Conservation (phyloP, 371 early-diverging fungal genomes). For the Rhizopus sp. region DNA sequence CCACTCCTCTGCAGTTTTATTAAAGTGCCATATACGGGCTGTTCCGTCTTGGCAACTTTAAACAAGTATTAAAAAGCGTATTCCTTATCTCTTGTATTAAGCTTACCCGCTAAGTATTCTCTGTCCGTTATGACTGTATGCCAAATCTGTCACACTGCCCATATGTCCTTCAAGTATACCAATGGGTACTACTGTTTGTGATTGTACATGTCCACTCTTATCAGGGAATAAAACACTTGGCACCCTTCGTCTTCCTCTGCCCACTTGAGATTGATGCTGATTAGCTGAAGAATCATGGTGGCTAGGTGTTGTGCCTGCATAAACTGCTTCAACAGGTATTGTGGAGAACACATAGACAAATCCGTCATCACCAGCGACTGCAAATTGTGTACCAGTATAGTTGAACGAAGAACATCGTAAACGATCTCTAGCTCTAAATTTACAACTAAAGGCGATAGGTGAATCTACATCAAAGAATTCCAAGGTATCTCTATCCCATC, state of each 20-base stretch:
- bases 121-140: conserved; percentile 74
- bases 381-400: conserved; percentile 78
- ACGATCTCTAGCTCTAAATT: conserved; percentile 61
- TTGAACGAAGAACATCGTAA: conserved; percentile 76
- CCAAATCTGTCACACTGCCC: conserved; percentile 75
- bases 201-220: conserved; percentile 38
- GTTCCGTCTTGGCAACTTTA: conserved; percentile 52
- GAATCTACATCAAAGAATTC: conserved; percentile 52
- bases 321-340: conserved; percentile 31
- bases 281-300: conserved; percentile 3
- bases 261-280: neutral
- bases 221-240: conserved; percentile 43
- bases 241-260: conserved; percentile 30
- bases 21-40: conserved; percentile 50
- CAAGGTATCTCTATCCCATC: conserved; percentile 65
- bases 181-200: conserved; percentile 60
- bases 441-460: conserved; percentile 68
- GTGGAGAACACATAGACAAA: conserved; percentile 74
- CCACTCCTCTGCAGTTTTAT: conserved; percentile 36
- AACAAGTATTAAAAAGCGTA: neutral
- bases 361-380: conserved; percentile 82
- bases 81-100: conserved; percentile 7
- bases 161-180: conserved; percentile 75
- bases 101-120: conserved; percentile 70
- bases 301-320: conserved; percentile 5